Base-by-base conservation (phyloP, 2,329 filamentous ascomycete genomes). In the Harringtonia lauricola region DNA sequence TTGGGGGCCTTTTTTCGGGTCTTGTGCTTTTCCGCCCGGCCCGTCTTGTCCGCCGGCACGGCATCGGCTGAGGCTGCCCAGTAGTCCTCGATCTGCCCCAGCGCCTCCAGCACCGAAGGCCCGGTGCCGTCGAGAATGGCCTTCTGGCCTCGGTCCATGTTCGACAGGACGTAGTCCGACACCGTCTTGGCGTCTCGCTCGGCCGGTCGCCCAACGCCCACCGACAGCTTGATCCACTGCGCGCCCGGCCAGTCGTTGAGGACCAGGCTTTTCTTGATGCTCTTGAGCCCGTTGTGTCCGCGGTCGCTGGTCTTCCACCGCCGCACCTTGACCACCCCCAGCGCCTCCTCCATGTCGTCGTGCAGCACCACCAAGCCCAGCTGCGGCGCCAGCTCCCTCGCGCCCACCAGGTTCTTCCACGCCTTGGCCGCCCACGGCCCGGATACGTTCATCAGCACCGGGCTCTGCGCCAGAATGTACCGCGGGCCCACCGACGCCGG, bases 191-290 rank as follows among this genome's bases (percentile, higher is more conserved):
- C 66, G 40, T 86, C 80, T 49, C 88, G 71, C 49, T 73, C 81
- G 37, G 65, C 67, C 0, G 90, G 90, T 37, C 92, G 68, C n/a
- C 86, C 89, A 64, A 96, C 95, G 0, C 92, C 92, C 13, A 96
- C 66, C 0, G 84, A 81, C 41, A 96, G 76, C 46, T 85, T 70
- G 50, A 59, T 71, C 65, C 67, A 74, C 14, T 59, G 72, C 0
- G 64, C 62, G 1, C 52, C 56, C 3, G 61, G 59, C 39, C 66
- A 73, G 9, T 65, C 61, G 1, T 51, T 54, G 7, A 64, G 61
- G 3, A 57, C 58, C 21, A 86, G 51, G 41, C 57, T 64, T 17
- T 66, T 63, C 44, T 76, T 71, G 41, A 82, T 69, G 55, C 81
- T 85, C 59, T 79, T 83, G 53, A 90, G 59, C 2, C 85, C 85